phyloP scores from a whole-genome alignment of 805 yeast genomes.

The Wickerhamomyces pijperi region DNA sequence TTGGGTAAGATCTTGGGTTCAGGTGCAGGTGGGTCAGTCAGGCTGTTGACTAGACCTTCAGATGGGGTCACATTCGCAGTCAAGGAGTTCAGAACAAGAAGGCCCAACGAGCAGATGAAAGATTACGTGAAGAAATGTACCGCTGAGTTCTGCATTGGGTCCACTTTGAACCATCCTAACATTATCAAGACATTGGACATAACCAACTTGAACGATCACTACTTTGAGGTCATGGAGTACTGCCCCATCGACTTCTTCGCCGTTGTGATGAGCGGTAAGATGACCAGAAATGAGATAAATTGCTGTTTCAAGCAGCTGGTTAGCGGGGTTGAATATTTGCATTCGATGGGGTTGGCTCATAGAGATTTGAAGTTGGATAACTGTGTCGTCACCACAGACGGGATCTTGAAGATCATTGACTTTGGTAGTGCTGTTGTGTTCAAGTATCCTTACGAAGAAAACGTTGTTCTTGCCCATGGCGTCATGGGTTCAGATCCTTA shows the following conservation, averaged over 20 bases:
- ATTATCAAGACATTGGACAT: slow-evolving; percentile 72
- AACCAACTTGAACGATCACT: slow-evolving; percentile 43
- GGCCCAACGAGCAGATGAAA: slow-evolving; percentile 57
- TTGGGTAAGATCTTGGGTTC: slow-evolving; percentile 69
- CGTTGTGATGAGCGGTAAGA: slow-evolving; percentile 76
- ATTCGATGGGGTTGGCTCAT: slow-evolving; percentile 71
- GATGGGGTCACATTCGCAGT: slow-evolving; percentile 74
- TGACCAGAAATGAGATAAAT: slow-evolving; percentile 73
- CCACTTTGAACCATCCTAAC: slow-evolving; percentile 73
- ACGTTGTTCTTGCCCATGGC: slow-evolving; percentile 53
- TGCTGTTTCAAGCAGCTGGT: slow-evolving; percentile 70
- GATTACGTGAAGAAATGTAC: slow-evolving; percentile 82
- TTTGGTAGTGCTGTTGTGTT: slow-evolving; percentile 80
- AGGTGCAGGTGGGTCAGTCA: slow-evolving; percentile 86
- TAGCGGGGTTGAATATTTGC: slow-evolving; percentile 64
- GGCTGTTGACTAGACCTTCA: slow-evolving; percentile 52
- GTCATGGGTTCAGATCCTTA: slow-evolving; percentile 83
- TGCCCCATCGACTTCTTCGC: slow-evolving; percentile 80
- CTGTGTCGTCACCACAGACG: slow-evolving; percentile 66
- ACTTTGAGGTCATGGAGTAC: slow-evolving; percentile 77
- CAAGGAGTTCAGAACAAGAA: slow-evolving; percentile 66
- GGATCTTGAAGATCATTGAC: slow-evolving; percentile 69
- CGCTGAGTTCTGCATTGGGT: slow-evolving; percentile 82
- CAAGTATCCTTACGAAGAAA: slow-evolving; percentile 61
- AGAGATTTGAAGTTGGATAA: slow-evolving; percentile 76